phyloP scores from a whole-genome alignment of 2,329 filamentous ascomycete genomes.

The Trichoderma aggressivum region DNA sequence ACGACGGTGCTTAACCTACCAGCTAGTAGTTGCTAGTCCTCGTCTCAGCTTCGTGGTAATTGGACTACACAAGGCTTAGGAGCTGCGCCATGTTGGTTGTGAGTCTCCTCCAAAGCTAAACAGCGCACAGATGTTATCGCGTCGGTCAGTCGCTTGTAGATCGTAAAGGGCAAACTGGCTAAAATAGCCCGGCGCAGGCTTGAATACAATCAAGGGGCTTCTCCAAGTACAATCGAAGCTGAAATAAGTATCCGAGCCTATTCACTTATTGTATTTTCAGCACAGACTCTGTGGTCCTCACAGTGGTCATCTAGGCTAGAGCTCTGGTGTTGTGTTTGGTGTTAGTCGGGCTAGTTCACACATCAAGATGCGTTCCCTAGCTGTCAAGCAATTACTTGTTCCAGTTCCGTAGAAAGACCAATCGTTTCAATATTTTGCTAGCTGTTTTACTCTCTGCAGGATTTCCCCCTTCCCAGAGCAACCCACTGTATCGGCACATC shows the following conservation, averaged over 20 bases:
- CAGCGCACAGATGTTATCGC: background rate
- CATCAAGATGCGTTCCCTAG: background rate
- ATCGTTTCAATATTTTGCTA: background rate
- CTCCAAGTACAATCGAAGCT: background rate
- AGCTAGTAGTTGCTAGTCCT: background rate
- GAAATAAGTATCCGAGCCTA: background rate
- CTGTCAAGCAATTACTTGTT: background rate
- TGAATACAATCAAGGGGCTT: background rate
- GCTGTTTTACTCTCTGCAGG: background rate
- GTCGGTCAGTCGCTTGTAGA: background rate
- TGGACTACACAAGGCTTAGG: background rate
- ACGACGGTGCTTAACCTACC: background rate
- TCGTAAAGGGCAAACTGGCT: background rate
- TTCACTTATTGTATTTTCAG: too few relatives aligned
- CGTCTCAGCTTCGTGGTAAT: background rate
- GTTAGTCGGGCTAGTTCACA: too few relatives aligned
- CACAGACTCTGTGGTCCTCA: too few relatives aligned
- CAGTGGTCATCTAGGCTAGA: too few relatives aligned
- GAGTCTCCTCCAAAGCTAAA: background rate
- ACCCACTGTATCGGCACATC: background rate
- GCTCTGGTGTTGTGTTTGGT: too few relatives aligned
- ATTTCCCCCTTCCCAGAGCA: background rate
- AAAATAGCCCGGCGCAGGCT: background rate
- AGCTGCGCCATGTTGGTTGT: background rate
- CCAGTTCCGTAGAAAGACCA: background rate